Evolutionary conservation across 176 grass and related monocot genomes (phyloP).

Genomic region (Carex pumila): DNA sequence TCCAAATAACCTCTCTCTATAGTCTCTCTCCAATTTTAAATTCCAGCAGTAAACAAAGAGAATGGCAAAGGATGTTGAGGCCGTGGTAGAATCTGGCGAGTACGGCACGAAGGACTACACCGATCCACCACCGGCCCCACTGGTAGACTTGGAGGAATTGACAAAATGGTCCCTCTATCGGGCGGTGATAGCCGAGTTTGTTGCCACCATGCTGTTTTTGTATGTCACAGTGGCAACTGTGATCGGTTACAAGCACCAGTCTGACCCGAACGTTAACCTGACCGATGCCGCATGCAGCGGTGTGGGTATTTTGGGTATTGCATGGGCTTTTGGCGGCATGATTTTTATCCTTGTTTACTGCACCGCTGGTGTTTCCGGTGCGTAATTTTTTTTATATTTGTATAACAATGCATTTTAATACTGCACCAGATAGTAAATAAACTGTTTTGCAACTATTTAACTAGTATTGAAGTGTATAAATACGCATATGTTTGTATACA

Average conservation of each 20-base stretch:
- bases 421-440: neutral
- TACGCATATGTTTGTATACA: neutral
- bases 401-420: neutral
- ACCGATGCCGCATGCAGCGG: conserved; percentile 57
- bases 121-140: conserved; percentile 68
- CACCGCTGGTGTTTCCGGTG: conserved; percentile 83
- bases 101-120: conserved; percentile 77
- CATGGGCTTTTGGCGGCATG: conserved; percentile 90
- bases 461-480: neutral
- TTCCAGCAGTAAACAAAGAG: neutral
- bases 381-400: neutral
- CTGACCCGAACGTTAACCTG: conserved; percentile 15
- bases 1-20: neutral
- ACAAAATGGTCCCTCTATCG: conserved; percentile 81
- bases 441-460: neutral
- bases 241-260: conserved; percentile 83
- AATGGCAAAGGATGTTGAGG: conserved; percentile 89
- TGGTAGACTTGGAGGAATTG: conserved; percentile 58
- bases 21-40: neutral
- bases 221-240: conserved; percentile 86
- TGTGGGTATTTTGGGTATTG: conserved; percentile 73
- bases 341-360: conserved; percentile 93
- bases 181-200: conserved; percentile 76
- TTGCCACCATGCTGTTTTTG: conserved; percentile 86
- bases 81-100: conserved; percentile 17